Conservation (phyloP, 257 asterid species). For the Solanum acaule region DNA sequence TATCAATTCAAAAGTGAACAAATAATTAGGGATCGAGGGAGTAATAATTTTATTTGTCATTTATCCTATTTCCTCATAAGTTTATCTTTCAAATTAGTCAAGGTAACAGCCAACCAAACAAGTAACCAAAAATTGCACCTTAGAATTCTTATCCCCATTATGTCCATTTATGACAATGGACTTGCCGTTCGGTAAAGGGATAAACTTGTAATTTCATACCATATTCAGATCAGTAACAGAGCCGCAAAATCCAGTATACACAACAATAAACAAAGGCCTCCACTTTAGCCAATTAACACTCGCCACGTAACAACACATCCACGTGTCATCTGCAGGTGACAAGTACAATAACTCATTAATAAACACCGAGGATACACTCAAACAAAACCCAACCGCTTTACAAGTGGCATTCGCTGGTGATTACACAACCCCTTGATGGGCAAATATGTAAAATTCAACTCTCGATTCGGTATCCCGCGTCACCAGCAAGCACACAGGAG, state of each 20-base stretch:
- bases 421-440: background rate
- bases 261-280: background rate
- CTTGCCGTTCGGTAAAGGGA: background rate
- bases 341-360: too few relatives aligned
- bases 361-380: too few relatives aligned
- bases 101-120: background rate
- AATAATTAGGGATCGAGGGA: too few relatives aligned
- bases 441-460: background rate
- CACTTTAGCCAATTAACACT: fast-evolving
- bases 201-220: background rate
- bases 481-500: background rate
- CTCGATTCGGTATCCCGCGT: constrained; percentile 5
- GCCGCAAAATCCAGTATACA: background rate
- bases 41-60: background rate
- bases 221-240: too few relatives aligned
- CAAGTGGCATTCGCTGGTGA: background rate
- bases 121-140: background rate
- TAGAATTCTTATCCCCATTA: background rate
- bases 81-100: background rate
- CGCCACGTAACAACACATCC: fast-evolving
- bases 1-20: too few relatives aligned
- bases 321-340: background rate
- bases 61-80: background rate
- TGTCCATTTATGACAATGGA: background rate
- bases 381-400: background rate